Base-by-base conservation (phyloP, 306 rosid species). In the Cyclanthera cordifolia region DNA sequence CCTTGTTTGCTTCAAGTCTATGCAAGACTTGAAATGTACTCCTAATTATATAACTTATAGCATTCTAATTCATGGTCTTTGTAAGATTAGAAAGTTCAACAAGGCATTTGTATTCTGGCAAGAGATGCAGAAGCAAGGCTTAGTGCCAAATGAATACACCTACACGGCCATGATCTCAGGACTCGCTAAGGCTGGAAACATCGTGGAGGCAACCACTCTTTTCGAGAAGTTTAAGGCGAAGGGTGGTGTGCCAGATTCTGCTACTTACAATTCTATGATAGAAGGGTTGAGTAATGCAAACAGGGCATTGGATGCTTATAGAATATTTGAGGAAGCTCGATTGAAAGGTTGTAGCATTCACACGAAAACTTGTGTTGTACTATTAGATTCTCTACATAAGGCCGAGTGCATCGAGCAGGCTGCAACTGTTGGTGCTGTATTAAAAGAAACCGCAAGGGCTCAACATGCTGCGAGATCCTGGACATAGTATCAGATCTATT, bases 61-160 rank as follows among this genome's bases (percentile, higher is more conserved):
- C 79, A 93, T 93, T 82, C 85, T 93, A 89, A 89, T 93, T 77
- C 81, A 93, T 73, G 98, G 98, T 59, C 91, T 93, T 64, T 93
- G 98, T 67, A 79, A 76, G 78, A 73, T 93, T 70, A 80, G 94
- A 77, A 93, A 93, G 78, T 93, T 93, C 81, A 93, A 83, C 61
- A 93, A 89, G 91, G 96, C 96, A 32, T 93, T 87, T 61, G 94
- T 93, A 43, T 93, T 82, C 82, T 93, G 98, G 96, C 95, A 93
- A 82, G 98, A 89, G 84, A 89, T 93, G 98, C 87, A 84, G 87
- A 93, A 89, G 75, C 76, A 82, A 47, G 96, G 96, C 75, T 61
- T 93, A 52, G 78, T 84, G 67, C 98, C 98, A 49, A 87, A 93
- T 68, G 78, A 83, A 48, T 66, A 83, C 73, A 89, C 95, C 46